A percentile compares a stretch with the other conserved stretches of the same genome.
phyloP scores from a whole-genome alignment of 352 stramenopile genomes.

The Phytopythium vexans region DNA sequence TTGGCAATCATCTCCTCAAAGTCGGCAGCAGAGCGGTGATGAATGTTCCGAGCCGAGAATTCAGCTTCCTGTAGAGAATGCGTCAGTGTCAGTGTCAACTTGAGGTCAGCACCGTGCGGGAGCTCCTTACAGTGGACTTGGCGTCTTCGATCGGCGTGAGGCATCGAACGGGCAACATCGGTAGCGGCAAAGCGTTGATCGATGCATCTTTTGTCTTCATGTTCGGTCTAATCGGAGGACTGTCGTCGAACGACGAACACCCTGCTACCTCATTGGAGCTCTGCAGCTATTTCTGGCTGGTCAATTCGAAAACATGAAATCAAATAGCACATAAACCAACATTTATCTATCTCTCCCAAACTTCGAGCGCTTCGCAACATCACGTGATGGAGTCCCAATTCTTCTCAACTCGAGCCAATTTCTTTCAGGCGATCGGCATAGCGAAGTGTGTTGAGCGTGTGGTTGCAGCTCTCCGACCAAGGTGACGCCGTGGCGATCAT shows the following conservation, averaged over 20 bases:
- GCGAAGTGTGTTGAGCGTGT: conserved; percentile 95
- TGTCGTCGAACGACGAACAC: too few relatives aligned
- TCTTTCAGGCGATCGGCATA: conserved; percentile 97
- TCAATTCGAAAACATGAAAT: too few relatives aligned
- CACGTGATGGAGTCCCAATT: too few relatives aligned
- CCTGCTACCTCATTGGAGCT: too few relatives aligned
- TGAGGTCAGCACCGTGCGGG: neutral
- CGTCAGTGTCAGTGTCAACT: neutral
- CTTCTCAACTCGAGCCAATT: conserved; percentile 20
- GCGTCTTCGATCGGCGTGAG: conserved; percentile 36
- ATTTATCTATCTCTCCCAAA: too few relatives aligned
- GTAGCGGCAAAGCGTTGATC: neutral
- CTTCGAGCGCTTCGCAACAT: too few relatives aligned
- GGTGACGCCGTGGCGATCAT: conserved; percentile 96
- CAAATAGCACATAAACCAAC: too few relatives aligned
- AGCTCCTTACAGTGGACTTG: conserved; percentile 17
- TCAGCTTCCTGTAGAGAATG: conserved; percentile 28
- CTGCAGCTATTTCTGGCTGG: too few relatives aligned
- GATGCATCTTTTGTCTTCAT: too few relatives aligned
- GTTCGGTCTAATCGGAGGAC: too few relatives aligned
- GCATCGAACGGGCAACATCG: conserved; percentile 25
- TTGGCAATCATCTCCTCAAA: conserved; percentile 36
- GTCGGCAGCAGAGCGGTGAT: conserved; percentile 23
- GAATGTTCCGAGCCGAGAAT: conserved; percentile 42
- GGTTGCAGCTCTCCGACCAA: conserved; percentile 91